Base-by-base conservation (phyloP, 2,329 filamentous ascomycete species). In the Hypomyces perniciosus region DNA sequence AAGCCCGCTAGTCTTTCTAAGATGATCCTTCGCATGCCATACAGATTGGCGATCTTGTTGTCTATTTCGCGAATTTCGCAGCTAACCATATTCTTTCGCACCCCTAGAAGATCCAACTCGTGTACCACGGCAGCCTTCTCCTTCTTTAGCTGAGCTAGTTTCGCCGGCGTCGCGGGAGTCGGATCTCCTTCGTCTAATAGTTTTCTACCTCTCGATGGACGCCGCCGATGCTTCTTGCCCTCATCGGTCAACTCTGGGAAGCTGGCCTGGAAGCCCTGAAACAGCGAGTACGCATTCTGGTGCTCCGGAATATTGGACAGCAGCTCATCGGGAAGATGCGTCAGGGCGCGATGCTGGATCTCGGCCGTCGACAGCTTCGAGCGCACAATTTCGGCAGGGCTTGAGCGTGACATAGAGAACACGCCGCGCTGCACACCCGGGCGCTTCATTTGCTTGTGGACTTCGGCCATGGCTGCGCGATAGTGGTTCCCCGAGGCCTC, bases 61-160 rank as follows among this genome's bases (percentile, higher is more conserved):
- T 99, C 93, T 54, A 99, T 96, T 64, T 99, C 93, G 54, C 84
- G 83, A 53, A 99, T 97, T 69, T 99, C 93, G 56, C 89, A 88
- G 62, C 90, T 93, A 59, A 91, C 92, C 92, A 99, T 96, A 64
- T 93, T 96, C 70, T 99, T 99, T 53, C 93, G 82, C 55, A 97
- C 83, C 4, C 86, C 81, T 72, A 97, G 83, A 81, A 96, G 88
- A 64, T 97, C 90, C 59, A 99, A 75, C 58, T 89, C 82, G 67
- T 95, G 90, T 72, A 86, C 85, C 72, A 96, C 78, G 48, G 80
- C 76, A 40, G 86, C 80, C 67, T 88, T 88, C 59, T 95, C 90
- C 65, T 85, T 88, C 68, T 87, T 89, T 57, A 97, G 70, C 59
- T 84, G 85, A 43, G 78, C 77, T 62, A 96, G 73, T 28, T 84